phyloP scores from a whole-genome alignment of 257 asterid genomes.

The Coffea eugenioides region DNA sequence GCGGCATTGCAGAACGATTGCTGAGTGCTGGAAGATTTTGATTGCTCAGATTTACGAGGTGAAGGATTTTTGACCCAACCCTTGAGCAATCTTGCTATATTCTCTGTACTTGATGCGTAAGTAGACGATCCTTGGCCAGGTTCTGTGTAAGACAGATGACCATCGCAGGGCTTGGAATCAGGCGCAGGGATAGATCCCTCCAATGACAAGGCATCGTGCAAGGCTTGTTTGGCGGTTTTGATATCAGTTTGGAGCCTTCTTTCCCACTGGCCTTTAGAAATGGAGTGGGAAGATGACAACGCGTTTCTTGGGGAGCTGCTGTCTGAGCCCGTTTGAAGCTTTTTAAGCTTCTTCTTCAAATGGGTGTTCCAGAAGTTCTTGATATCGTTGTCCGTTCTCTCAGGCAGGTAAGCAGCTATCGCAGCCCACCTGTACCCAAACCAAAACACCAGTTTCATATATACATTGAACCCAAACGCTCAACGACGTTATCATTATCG shows the following conservation, averaged over 20 bases:
- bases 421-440: constrained; percentile 88
- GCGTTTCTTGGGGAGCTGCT: neutral
- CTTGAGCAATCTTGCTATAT: constrained; percentile 70
- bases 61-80: constrained; percentile 51
- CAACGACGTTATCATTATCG: neutral
- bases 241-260: constrained; percentile 72
- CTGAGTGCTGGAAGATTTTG: constrained; percentile 43
- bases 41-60: constrained; percentile 22
- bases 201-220: constrained; percentile 60
- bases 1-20: constrained; percentile 30
- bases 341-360: constrained; percentile 73
- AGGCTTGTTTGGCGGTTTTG: constrained; percentile 86
- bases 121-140: constrained; percentile 14
- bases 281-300: constrained; percentile 32
- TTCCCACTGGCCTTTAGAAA: constrained; percentile 89
- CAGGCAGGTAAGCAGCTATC: constrained; percentile 92
- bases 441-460: neutral
- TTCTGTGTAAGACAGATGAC: neutral
- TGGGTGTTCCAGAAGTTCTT: constrained; percentile 97
- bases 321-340: constrained; percentile 35
- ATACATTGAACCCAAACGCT: neutral
- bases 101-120: constrained; percentile 84
- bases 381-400: constrained; percentile 94
- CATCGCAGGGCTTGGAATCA: neutral
- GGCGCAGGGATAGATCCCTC: constrained; percentile 25